Percentiles rank a stretch among this genome's conserved stretches.
Evolutionary conservation across 2,329 filamentous ascomycete species (phyloP).

Genomic region (Arthrobotrys conoides): DNA sequence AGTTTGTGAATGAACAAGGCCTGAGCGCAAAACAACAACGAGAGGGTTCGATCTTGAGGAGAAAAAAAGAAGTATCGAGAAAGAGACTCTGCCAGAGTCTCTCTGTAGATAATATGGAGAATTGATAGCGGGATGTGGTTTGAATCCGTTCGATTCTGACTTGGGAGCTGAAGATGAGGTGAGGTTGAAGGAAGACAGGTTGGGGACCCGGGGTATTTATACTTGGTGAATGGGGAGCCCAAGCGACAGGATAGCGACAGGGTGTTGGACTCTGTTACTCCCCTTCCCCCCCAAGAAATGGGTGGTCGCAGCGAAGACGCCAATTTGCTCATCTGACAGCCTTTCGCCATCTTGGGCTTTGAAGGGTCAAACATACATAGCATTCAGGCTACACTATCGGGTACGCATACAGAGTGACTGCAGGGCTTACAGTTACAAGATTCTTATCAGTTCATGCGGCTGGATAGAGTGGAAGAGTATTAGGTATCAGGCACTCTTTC

Average conservation of each 20-base stretch:
- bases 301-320: conserved; percentile 22
- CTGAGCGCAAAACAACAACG: conserved; percentile 49
- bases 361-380: not conserved
- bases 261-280: conserved; percentile 43
- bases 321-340: conserved; percentile 60
- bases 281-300: conserved; percentile 4
- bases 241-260: conserved; percentile 44
- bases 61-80: not conserved
- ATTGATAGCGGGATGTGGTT: not conserved
- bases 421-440: not conserved
- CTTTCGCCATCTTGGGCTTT: conserved; percentile 27
- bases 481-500: conserved; percentile 2
- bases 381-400: conserved; percentile 2
- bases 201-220: conserved; percentile 60
- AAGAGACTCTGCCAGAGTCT: conserved; percentile 12
- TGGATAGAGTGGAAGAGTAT: not conserved
- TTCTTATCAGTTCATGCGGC: not conserved
- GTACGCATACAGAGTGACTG: not conserved
- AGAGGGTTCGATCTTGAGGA: not conserved
- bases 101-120: conserved; percentile 10
- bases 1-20: conserved; percentile 11
- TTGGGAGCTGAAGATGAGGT: conserved; percentile 43
- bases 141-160: conserved; percentile 17
- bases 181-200: conserved; percentile 51
- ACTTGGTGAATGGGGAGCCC: conserved; percentile 38